These are phyloP conservation scores for Corymbia calophylla DNA, from an alignment of 441 rosid genomes.

Conservation along the genomic window DNA sequence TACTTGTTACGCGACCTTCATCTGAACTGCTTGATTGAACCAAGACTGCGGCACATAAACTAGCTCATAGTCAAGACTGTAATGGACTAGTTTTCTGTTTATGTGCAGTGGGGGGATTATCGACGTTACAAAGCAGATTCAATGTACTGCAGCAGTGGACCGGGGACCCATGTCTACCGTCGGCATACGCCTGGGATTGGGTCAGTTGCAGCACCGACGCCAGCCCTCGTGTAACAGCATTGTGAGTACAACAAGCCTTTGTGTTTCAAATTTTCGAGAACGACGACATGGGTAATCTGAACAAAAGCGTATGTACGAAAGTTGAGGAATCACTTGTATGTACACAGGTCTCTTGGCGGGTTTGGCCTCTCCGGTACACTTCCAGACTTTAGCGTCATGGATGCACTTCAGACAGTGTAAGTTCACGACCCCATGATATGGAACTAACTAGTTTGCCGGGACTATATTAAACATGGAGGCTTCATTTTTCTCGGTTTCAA, in stretches of 20 bases:
- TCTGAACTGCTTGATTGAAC: neutral
- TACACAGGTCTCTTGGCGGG: neutral
- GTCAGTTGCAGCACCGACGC: neutral
- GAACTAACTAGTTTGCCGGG: neutral
- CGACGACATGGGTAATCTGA: neutral
- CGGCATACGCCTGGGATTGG: neutral
- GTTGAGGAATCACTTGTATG: neutral
- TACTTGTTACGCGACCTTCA: neutral
- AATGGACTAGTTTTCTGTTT: neutral
- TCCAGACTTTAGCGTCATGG: neutral
- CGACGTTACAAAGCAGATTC: neutral
- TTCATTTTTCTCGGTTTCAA: neutral
- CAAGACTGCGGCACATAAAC: neutral
- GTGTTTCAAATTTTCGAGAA: neutral
- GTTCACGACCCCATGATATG: neutral
- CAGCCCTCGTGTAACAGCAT: neutral
- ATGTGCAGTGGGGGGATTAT: neutral
- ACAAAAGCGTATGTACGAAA: neutral
- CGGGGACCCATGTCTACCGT: neutral
- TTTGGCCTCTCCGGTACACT: neutral
- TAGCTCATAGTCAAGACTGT: neutral
- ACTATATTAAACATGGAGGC: fast-evolving
- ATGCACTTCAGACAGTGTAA: neutral
- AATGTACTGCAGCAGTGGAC: neutral
- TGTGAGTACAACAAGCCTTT: neutral